Base-by-base conservation (phyloP, 345 rosid species). In the Murraya paniculata region DNA sequence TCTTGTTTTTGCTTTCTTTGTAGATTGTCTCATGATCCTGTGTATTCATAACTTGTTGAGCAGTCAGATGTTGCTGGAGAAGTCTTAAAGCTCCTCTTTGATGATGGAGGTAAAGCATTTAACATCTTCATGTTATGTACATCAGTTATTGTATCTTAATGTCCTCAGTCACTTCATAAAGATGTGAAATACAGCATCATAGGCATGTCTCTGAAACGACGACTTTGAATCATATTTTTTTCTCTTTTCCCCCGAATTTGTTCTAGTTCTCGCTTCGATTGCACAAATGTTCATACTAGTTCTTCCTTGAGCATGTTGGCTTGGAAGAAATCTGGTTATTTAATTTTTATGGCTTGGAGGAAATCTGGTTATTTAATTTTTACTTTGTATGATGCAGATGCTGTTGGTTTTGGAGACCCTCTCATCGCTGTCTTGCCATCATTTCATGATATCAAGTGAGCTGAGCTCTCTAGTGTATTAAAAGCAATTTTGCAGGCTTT, bases 61-160 rank as follows among this genome's bases (percentile, higher is more conserved):
- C 97, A 96, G 99, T 90, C 99, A 1, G 94, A 90, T 84, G 92
- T 88, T 61, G 93, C 93, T 72, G 99, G 98, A 58, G 95, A 92
- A 87, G 90, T 94, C 83, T 78, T 96, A 56, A 94, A 92, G 93
- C 79, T 96, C 80, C 91, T 96, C 71, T 84, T 89, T 28, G 80
- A 88, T 68, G 97, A 94, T 59, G 98, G 97, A 94, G 98, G 99
- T 96, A 90, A 31, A 77, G 38, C 70, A 67, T 73, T 71, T 16
- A n/a, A 50, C 67, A 9, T 72, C 75, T 50, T 64, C 62, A 72
- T 74, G 31, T 21, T 53, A 28, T 35, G 50, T 35, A 28, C 56
- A 30, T 64, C 36, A 68, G 11, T 74, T 38, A 61, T 58, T 35
- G 9, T 77, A 35, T 66, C 62, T 67, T 64, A 28, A 61, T 45